A percentile compares a stretch with the other conserved stretches of the same genome.
phyloP scores from a whole-genome alignment of 257 asterid genomes.

The Petunia axillaris region DNA sequence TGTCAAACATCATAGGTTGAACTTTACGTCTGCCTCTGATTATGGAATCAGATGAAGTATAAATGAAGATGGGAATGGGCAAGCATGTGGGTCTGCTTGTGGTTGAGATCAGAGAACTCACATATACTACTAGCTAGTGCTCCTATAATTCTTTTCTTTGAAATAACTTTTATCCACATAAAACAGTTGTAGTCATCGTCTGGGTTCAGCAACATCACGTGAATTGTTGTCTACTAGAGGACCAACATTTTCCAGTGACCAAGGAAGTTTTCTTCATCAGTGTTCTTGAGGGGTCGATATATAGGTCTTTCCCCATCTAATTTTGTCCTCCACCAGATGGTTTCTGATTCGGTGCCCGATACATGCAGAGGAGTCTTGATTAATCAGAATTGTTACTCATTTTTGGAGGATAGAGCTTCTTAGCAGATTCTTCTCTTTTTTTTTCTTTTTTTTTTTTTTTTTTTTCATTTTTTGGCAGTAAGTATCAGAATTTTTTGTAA shows the following conservation, averaged over 20 bases:
- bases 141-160: not conserved
- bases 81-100: constrained; percentile 42
- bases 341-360: no score
- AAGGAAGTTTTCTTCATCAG: constrained; percentile 20
- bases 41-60: constrained; percentile 7
- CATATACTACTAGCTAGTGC: not conserved
- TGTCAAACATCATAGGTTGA: no score
- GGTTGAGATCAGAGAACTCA: not conserved
- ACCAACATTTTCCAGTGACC: constrained; percentile 44
- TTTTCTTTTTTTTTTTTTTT: no score
- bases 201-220: constrained; percentile 33
- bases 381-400: no score
- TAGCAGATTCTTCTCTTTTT: no score
- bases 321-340: no score
- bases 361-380: no score
- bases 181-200: constrained; percentile 23
- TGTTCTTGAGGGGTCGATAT: not conserved
- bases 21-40: no score
- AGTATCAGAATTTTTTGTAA: no score
- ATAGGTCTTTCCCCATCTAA: not conserved
- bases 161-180: constrained; percentile 25
- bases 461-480: no score
- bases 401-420: no score
- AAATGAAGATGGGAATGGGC: constrained; percentile 17
- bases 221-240: constrained; percentile 45